phyloP scores from a whole-genome alignment of 225 moss, liverwort and hornwort genomes.

The Antitrichia curtipendula region DNA sequence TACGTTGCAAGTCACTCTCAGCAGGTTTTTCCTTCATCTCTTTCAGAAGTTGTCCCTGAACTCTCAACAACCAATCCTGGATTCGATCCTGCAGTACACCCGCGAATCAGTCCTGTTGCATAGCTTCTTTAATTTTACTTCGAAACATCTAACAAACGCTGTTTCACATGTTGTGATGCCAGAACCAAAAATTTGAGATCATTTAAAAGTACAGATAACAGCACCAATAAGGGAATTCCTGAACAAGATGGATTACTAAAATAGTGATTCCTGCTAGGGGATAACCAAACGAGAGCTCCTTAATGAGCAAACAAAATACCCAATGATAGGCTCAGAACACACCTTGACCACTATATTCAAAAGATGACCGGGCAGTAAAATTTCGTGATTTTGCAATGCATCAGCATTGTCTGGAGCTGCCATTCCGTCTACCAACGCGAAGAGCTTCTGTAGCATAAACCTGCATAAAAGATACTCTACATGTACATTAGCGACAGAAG shows the following conservation, averaged over 20 bases:
- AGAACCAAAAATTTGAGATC: not conserved
- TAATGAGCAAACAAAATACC: not conserved
- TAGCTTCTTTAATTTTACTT: not conserved
- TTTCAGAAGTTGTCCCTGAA: constrained; percentile 52
- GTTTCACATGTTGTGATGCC: not conserved
- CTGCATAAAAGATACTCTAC: constrained; percentile 23
- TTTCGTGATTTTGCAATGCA: constrained; percentile 82
- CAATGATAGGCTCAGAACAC: not conserved
- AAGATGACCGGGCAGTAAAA: constrained; percentile 84
- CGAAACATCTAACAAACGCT: not conserved
- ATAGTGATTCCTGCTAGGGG: not conserved
- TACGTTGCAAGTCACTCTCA: constrained; percentile 72
- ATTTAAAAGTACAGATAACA: not conserved
- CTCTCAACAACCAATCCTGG: constrained; percentile 76
- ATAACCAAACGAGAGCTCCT: not conserved
- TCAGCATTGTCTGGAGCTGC: constrained; percentile 87
- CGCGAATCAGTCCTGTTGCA: not conserved
- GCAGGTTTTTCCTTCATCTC: constrained; percentile 82
- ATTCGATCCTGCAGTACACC: constrained; percentile 67
- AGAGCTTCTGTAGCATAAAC: constrained; percentile 94
- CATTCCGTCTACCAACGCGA: constrained; percentile 79
- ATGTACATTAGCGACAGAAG: not conserved
- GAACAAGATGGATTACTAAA: not conserved
- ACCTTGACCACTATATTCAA: constrained; percentile 83
- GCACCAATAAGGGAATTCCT: not conserved